Conservation (phyloP, 1,139 yeast genomes). For the Geotrichum candidum region DNA sequence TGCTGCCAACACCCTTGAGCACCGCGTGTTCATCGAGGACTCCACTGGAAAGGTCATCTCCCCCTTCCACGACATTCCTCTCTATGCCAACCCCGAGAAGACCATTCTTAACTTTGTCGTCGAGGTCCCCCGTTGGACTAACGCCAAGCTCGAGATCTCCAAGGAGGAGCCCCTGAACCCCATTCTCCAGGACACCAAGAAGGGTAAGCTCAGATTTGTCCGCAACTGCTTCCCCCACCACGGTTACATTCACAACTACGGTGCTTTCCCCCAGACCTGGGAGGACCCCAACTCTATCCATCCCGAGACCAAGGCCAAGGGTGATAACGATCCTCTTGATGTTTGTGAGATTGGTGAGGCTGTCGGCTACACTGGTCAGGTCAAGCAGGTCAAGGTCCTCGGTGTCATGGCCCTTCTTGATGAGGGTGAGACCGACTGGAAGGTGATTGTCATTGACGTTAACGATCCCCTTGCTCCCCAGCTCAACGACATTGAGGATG, state of each 20-base stretch:
- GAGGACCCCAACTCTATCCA: constrained; percentile 69
- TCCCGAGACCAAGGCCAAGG: constrained; percentile 57
- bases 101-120: constrained; percentile 78
- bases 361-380: constrained; percentile 66
- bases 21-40: constrained; percentile 70
- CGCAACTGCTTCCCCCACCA: constrained; percentile 85
- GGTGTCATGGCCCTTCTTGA: constrained; percentile 85
- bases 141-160: constrained; percentile 80
- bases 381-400: constrained; percentile 73
- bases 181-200: constrained; percentile 78
- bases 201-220: constrained; percentile 76
- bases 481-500: constrained; percentile 69
- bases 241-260: constrained; percentile 89
- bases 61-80: constrained; percentile 78
- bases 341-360: constrained; percentile 82
- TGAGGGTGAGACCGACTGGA: constrained; percentile 95
- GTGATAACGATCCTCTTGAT: constrained; percentile 89
- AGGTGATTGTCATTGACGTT: constrained; percentile 68
- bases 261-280: constrained; percentile 95
- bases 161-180: constrained; percentile 67
- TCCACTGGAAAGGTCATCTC: constrained; percentile 60
- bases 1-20: constrained; percentile 86
- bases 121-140: constrained; percentile 88
- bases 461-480: constrained; percentile 72
- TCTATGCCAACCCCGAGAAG: constrained; percentile 57